Base-by-base conservation (phyloP, 768 basidiomycete species). In the Collybia sordida region DNA sequence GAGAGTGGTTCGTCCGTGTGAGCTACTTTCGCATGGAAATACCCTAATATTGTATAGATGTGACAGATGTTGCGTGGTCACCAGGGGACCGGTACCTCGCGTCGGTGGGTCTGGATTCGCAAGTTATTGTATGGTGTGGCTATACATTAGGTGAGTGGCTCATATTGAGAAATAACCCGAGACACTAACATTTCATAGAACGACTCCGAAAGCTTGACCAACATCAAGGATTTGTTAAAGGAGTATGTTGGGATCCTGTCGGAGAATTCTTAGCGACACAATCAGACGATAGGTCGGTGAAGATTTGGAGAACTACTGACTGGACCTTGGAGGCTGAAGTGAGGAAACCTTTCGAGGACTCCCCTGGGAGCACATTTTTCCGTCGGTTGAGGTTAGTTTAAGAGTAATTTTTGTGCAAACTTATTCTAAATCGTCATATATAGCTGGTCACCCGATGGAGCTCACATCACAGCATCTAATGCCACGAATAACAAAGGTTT, bases 381-480 rank as follows among this genome's bases (percentile, higher is more conserved):
- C 78, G 93, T 47, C 76, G 95, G 52, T 74, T 97, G 19, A 95
- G 93, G 93, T 90, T 50, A 8, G 67, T 49, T 41, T 49, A 15
- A 17, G 41, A 1, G 23, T 17, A 7, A 24, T 27, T 48, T 21
- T 47, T 47, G 17, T 18, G 3, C 24, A 15, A 42, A 25, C 43
- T 27, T 18, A 27, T 44, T 11, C 19, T 44, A 19, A 31, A 9
- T 35, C n/a, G 24, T 17, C 23, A 3, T 50, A 9, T 54, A 6
- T 53, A 97, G 95, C 59, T 99, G 97, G 97, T 98, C 95, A 0
- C 97, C 97, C 2, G 97, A 98, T 62, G 97, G 97, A n/a, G 91
- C 96, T 2, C 93, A 97, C 63, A 93, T 99, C 52, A 97, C 94
- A 3, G 92, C 95, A 1, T 96, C 96, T 1, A 98, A 98, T 62